These are phyloP conservation scores for Fraxinus xanthoxyloides DNA, from an alignment of 305 asterid species.

Conservation along the genomic window DNA sequence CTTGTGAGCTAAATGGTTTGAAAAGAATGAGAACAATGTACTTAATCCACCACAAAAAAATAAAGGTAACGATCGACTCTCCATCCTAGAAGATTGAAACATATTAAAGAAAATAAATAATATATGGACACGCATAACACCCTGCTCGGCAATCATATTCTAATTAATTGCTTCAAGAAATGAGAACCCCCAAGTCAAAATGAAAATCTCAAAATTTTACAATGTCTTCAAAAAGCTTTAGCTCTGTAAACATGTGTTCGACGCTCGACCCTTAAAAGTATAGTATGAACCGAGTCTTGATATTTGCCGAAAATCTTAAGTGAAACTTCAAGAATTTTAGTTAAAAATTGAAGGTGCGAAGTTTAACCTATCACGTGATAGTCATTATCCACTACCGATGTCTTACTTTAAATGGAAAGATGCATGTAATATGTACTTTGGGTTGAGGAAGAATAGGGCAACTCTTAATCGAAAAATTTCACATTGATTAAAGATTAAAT, in stretches of 20 bases:
- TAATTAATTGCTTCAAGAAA: conserved; percentile 19
- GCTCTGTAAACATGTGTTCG: not conserved
- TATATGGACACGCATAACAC: conserved; percentile 1
- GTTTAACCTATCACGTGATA: not conserved
- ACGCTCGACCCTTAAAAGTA: not conserved
- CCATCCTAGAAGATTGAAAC: no score
- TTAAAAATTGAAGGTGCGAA: not conserved
- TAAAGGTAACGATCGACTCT: no score
- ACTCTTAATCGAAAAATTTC: not conserved
- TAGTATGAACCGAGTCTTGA: not conserved
- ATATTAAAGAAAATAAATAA: no score
- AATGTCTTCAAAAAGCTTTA: not conserved
- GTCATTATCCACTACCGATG: not conserved
- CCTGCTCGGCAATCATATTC: conserved; percentile 31
- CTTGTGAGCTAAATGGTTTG: no score
- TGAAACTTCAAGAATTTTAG: not conserved
- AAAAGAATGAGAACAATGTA: no score
- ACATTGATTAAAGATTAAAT: not conserved
- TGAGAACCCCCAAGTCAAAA: not conserved
- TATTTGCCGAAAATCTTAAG: not conserved
- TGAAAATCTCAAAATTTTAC: not conserved
- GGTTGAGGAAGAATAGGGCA: not conserved
- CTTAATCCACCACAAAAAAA: no score
- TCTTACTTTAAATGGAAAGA: not conserved
- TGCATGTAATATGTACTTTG: not conserved